Base-by-base conservation (phyloP, 2,329 filamentous ascomycete genomes). In the Botrytis pseudocinerea region DNA sequence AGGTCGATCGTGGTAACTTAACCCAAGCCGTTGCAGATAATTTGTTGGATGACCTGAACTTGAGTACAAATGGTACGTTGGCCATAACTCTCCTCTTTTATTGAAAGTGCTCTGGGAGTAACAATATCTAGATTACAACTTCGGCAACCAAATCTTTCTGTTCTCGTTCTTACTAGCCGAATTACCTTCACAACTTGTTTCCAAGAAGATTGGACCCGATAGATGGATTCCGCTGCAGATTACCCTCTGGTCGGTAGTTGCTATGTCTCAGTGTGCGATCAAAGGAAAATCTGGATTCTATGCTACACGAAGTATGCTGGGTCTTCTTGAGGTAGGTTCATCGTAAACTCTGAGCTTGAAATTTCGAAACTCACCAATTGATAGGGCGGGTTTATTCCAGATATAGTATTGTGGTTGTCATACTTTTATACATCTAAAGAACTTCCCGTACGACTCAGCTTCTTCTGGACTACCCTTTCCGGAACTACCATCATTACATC, bases 341-440 rank as follows among this genome's bases (percentile, higher is more conserved):
- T 81, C 2, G 76, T 84, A 1, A 25, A 35, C 2, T 66, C 8
- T 1, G 9, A n/a, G n/a, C 62, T 62, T 71, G 66, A 20, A 16
- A 60, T 7, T 8, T n/a, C 25, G 16, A 40, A 32, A 28, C 32
- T 57, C 42, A 14, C 38, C 28, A 25, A 25, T 40, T 62, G 9
- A 51, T 42, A 87, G 79, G 88, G 88, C 35, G 88, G 88, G 0
- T 91, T 91, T 75, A 90, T 91, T 68, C 88, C 89, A 0, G 88
- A 90, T 74, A 88, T 88, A 35, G 87, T 92, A 22, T 83, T 92
- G 0, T 94, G 91, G 81, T 84, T 93, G 8, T 90, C 88, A 5
- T 94, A 94, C 81, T 95, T 91, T 82, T 95, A 94, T 82, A 94
- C 89, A 63, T 88, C 88, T 0, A 85, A 85, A 70, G 92, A 94